A percentile compares a stretch with the other conserved stretches of the same genome.
Evolutionary conservation across 169 alveolate genomes (phyloP).

Genomic region (Plasmodium coatneyi): DNA sequence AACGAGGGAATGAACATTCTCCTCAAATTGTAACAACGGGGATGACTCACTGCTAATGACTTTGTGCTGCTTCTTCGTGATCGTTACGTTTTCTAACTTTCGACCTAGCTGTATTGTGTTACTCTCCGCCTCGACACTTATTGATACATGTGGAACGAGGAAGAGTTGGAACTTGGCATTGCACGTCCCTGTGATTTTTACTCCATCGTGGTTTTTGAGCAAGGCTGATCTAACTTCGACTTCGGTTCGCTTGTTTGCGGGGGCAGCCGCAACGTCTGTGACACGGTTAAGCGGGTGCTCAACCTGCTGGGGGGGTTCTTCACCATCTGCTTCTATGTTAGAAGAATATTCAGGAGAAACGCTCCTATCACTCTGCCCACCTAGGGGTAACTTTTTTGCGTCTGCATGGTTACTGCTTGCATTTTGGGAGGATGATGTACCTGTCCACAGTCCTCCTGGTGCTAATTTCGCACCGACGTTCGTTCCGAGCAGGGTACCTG

Average conservation of each 20-base stretch:
- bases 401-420: neutral
- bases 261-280: neutral
- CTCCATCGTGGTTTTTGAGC: constrained; percentile 2
- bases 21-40: neutral
- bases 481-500: neutral
- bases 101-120: neutral
- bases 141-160: constrained; percentile 4
- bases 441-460: neutral
- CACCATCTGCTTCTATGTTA: neutral
- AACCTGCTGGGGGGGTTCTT: neutral
- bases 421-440: neutral
- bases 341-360: neutral
- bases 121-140: neutral
- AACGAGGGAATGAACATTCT: neutral
- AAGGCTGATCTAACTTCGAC: constrained; percentile 1
- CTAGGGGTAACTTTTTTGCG: neutral
- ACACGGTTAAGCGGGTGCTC: neutral
- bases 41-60: neutral
- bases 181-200: constrained; percentile 13
- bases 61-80: neutral
- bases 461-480: neutral
- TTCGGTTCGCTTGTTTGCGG: neutral
- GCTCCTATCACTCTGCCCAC: neutral
- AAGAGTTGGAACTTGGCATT: neutral
- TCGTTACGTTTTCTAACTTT: neutral